These are phyloP conservation scores for Chlorella sp. DNA, from an alignment of 139 green algal species.

Conservation along the genomic window DNA sequence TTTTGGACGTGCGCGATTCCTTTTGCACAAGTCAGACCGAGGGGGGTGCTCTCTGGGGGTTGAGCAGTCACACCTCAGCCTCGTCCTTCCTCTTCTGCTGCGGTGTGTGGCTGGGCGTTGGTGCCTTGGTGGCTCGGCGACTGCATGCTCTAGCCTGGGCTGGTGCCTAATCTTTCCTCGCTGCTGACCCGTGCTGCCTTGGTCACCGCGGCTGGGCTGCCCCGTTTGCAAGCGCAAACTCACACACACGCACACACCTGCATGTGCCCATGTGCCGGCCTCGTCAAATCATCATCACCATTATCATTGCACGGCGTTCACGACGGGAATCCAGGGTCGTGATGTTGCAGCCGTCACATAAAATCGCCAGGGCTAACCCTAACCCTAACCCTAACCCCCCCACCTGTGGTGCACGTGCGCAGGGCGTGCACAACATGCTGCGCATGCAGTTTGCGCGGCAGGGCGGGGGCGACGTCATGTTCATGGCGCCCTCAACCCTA, in stretches of 20 bases:
- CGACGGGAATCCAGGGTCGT: neutral
- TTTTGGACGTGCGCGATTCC: neutral
- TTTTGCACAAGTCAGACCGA: neutral
- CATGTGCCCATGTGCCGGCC: no score
- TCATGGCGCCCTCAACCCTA: constrained; percentile 1
- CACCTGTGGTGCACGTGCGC: neutral
- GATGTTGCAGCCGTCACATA: neutral
- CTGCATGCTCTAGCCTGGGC: no score
- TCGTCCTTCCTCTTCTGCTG: no score
- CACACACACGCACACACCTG: no score
- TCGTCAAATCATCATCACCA: no score
- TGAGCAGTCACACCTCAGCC: neutral
- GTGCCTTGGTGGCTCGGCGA: no score
- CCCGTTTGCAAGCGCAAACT: no score
- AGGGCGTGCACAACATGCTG: neutral
- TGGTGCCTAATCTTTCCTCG: no score
- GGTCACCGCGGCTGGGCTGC: no score
- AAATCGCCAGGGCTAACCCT: neutral
- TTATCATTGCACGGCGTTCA: neutral
- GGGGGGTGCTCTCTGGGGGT: no score
- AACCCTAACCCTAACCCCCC: neutral
- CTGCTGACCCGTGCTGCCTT: no score
- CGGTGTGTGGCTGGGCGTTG: no score
- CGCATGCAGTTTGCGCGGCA: constrained; percentile 1
- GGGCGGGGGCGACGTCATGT: neutral